Percentiles rank a stretch among this genome's conserved stretches.
Evolutionary conservation across 345 rosid genomes (phyloP).

Genomic region (Eucalyptus pauciflora): DNA sequence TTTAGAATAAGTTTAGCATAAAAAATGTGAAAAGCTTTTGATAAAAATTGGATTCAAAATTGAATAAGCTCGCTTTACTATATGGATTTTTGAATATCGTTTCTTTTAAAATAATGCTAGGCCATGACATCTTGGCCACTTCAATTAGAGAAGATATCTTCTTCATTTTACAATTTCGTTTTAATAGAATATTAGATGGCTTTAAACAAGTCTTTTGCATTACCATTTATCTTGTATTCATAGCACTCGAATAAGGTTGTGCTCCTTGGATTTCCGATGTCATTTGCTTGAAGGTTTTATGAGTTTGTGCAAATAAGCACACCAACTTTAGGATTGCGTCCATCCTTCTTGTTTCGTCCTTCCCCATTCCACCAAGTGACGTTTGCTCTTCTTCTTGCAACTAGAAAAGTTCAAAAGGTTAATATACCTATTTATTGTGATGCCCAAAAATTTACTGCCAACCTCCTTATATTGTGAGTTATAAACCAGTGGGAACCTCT

Average conservation of each 20-base stretch:
- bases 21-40: not conserved
- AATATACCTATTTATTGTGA: not conserved
- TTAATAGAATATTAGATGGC: not conserved
- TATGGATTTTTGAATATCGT: fast-evolving
- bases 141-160: not conserved
- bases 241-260: not conserved
- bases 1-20: not conserved
- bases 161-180: not conserved
- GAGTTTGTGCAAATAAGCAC: not conserved
- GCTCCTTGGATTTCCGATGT: fast-evolving
- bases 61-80: not conserved
- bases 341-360: not conserved
- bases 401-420: not conserved
- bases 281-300: not conserved
- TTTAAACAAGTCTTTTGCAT: not conserved
- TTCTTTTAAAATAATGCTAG: not conserved
- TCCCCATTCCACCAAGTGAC: not conserved
- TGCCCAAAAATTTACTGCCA: fast-evolving
- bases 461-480: not conserved
- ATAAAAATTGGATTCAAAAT: not conserved
- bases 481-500: not conserved
- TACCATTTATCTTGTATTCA: not conserved
- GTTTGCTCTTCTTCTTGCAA: not conserved
- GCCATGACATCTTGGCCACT: fast-evolving
- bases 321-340: not conserved